Evolutionary conservation across 495 filamentous ascomycete species (phyloP).

Genomic region (Neurospora sp.): DNA sequence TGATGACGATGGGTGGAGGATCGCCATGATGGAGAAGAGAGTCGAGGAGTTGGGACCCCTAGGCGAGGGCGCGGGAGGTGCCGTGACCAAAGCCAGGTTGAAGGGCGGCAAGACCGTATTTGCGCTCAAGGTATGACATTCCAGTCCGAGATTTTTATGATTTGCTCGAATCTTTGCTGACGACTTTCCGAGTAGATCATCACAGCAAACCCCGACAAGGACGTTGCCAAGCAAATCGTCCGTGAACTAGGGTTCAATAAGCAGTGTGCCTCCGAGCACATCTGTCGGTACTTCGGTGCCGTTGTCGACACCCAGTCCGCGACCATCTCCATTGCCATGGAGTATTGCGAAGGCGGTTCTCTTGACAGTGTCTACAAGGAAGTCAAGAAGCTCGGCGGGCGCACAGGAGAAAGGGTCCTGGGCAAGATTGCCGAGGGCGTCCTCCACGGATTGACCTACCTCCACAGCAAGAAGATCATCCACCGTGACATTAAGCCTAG

Average conservation of each 20-base stretch:
- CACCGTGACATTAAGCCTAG: conserved; percentile 98
- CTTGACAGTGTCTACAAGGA: conserved; percentile 94
- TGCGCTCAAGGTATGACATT: conserved; percentile 72
- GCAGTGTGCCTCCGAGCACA: conserved; percentile 84
- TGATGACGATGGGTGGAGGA: conserved; percentile 90
- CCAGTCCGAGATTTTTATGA: not conserved
- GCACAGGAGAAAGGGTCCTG: conserved; percentile 95
- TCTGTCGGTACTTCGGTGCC: conserved; percentile 94
- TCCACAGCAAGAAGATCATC: conserved; percentile 95
- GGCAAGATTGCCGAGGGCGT: conserved; percentile 96
- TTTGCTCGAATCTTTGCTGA: conserved; percentile 11
- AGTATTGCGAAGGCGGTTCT: conserved; percentile 94
- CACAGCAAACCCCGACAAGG: conserved; percentile 92
- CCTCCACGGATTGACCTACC: conserved; percentile 85
- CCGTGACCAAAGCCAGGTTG: conserved; percentile 82
- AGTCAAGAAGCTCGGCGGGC: conserved; percentile 86
- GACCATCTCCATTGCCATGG: conserved; percentile 97
- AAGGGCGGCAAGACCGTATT: conserved; percentile 90
- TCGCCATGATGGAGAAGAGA: conserved; percentile 77
- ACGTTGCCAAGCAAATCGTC: conserved; percentile 95
- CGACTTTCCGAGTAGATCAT: conserved; percentile 57
- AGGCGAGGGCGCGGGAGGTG: conserved; percentile 91
- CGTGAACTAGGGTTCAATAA: conserved; percentile 96
- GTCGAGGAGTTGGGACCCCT: conserved; percentile 83
- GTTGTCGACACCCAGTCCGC: conserved; percentile 88